Evolutionary conservation across 768 basidiomycete genomes (phyloP), one percentile per base, ranked within the genome.

Genomic region (Mycena sanguinolenta): DNA sequence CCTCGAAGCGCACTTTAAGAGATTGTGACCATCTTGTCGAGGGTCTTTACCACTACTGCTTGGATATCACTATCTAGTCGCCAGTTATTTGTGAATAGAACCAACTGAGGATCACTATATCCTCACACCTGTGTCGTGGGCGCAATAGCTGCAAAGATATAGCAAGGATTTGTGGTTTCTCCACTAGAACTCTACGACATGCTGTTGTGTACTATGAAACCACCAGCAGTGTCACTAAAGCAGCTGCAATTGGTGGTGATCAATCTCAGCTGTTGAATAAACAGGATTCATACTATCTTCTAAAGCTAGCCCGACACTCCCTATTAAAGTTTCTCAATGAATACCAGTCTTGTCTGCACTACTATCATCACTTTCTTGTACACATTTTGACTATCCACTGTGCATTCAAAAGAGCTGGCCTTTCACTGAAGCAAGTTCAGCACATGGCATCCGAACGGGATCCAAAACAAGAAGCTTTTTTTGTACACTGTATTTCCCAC

Each of bases 381-480:
- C 67, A 62, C 27, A 57, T 71, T 7, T 50, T 65, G 12, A 75
- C 74, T 16, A 42, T 75, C 21, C 70, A 75, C 30, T 63, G 72
- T 28, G 60, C 69, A 21, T 65, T 73, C 21, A 38, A 49, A 25
- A 12, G 67, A n/a, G 64, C 69, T 21, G 69, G 65, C 6, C 46
- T 74, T 54, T 67, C 50, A 12, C 21, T 70, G n/a, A 73, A 72
- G 32, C 39, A 23, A 25, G 50, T 74, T 6, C 71, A 72, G 27
- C 67, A 62, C 46, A 65, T 73, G 25, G 71, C 74, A 21, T 57
- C 68, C 3, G 71, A 74, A 30, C 25, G 55, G 23, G 57, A 64
- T 21, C 71, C 67, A 10, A 21, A 58, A 23, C 25, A 19, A 21
- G 64, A 62, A 19, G 68, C 68, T 28, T 44, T 60, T 46, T 75